Evolutionary conservation across 2,329 filamentous ascomycete genomes (phyloP).

Genomic region (Westerdykella aurantiaca): DNA sequence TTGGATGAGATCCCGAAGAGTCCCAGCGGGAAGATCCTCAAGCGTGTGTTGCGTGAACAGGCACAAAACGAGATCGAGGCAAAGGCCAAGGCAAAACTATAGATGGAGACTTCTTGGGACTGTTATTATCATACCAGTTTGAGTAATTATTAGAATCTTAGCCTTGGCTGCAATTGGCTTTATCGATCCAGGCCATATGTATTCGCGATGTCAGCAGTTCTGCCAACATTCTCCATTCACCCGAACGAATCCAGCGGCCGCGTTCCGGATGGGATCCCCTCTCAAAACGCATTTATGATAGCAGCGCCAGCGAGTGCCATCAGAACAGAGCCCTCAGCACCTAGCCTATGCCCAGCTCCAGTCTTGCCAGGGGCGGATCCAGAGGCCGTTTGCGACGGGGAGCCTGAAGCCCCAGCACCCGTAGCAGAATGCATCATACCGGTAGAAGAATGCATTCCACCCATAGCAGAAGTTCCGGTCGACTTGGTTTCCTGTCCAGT

Average conservation of each 20-base stretch:
- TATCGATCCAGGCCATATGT: too few relatives aligned
- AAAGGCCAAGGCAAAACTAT: constrained; percentile 31
- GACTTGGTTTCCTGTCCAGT: constrained; percentile 5
- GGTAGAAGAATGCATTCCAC: constrained; percentile 3
- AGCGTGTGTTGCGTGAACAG: constrained; percentile 43
- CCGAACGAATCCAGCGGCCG: too few relatives aligned
- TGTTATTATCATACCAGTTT: too few relatives aligned
- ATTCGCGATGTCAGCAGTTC: too few relatives aligned
- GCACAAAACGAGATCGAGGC: constrained; percentile 30
- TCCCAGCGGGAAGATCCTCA: constrained; percentile 17
- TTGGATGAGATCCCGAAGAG: constrained; percentile 30
- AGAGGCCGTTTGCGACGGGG: constrained; percentile 5
- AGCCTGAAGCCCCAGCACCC: constrained; percentile 2
- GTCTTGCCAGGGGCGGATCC: constrained; percentile 13
- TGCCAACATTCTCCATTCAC: too few relatives aligned
- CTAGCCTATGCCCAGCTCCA: constrained; percentile 17
- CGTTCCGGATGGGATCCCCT: too few relatives aligned
- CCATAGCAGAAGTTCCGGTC: constrained; percentile 3
- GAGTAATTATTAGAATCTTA: too few relatives aligned
- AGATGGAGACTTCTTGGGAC: constrained; percentile 1
- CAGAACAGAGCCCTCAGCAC: constrained; percentile 15
- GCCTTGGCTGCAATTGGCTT: too few relatives aligned
- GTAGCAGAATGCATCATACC: constrained; percentile 6
- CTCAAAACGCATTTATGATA: constrained; percentile 14
- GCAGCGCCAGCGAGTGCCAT: constrained; percentile 19